Percentiles rank a stretch among this genome's conserved stretches.
phyloP scores from a whole-genome alignment of 1,139 yeast species.

The Pichia sp. region DNA sequence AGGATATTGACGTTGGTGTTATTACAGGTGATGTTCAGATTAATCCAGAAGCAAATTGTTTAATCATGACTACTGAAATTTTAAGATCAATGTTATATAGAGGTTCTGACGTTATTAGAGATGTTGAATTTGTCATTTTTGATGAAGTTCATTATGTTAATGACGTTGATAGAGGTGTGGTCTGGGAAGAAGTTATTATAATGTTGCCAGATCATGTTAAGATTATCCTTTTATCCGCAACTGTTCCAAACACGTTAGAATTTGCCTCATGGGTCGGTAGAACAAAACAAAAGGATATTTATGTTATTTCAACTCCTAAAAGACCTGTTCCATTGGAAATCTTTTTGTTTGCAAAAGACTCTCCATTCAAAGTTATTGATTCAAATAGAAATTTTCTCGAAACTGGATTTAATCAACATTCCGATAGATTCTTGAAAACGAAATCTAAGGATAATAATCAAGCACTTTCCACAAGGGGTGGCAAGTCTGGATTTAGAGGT shows the following conservation, averaged over 20 bases:
- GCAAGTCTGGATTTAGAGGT: no score
- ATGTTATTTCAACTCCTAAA: slow-evolving; percentile 91
- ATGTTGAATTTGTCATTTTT: slow-evolving; percentile 93
- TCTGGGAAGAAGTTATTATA: slow-evolving; percentile 98
- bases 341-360: slow-evolving; percentile 70
- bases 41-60: slow-evolving; percentile 93
- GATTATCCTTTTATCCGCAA: slow-evolving; percentile 74
- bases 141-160: slow-evolving; percentile 97
- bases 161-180: slow-evolving; percentile 96
- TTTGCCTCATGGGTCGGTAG: slow-evolving; percentile 99
- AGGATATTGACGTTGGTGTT: slow-evolving; percentile 93
- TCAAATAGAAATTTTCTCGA: slow-evolving; percentile 65
- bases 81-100: slow-evolving; percentile 91
- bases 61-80: slow-evolving; percentile 98
- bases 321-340: slow-evolving; percentile 95
- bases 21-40: slow-evolving; percentile 98
- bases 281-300: slow-evolving; percentile 91
- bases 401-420: slow-evolving; percentile 57
- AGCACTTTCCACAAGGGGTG: no score
- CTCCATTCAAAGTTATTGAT: slow-evolving; percentile 66
- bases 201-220: slow-evolving; percentile 89
- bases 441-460: slow-evolving; percentile 4
- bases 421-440: slow-evolving; percentile 37
- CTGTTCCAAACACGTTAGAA: slow-evolving; percentile 97
- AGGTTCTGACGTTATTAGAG: slow-evolving; percentile 94